Evolutionary conservation across 108 stramenopile species (phyloP), one percentile per base, ranked within the genome.

Genomic region (Cyclotella choctawhatcheeana): DNA sequence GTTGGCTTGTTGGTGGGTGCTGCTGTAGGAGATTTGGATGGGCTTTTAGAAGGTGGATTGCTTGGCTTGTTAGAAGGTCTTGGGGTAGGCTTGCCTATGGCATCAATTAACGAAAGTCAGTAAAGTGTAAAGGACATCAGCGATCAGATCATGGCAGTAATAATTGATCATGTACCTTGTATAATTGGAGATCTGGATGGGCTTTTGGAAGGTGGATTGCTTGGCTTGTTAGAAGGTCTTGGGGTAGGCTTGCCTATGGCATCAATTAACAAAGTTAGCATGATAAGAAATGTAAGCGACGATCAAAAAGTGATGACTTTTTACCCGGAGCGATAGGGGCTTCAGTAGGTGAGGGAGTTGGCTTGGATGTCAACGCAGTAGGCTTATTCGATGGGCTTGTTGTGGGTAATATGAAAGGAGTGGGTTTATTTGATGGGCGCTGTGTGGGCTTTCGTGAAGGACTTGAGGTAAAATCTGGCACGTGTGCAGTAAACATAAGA

Each of bases 401-500:
- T 45, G 44, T 18, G n/a, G n/a, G n/a, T n/a, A n/a, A n/a, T n/a
- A n/a, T n/a, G n/a, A n/a, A n/a, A n/a, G n/a, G n/a, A n/a, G n/a
- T n/a, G n/a, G n/a, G n/a, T n/a, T n/a, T n/a, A n/a, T n/a, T n/a
- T n/a, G n/a, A n/a, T n/a, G n/a, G n/a, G n/a, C n/a, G n/a, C n/a
- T n/a, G n/a, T n/a, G 51, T 52, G 51, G 51, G 51, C 3, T 22
- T 52, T 24, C 27, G 25, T 34, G 56, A 32, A 18, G 56, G 56
- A 0, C 17, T 12, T 25, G 30, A 5, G 56, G 56, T 34, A 32
- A 32, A 13, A 14, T 25, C 56, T 58, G n/a, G n/a, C n/a, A 51
- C 13, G 17, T 21, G 7, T 51, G 56, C 12, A 22, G 8, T 10
- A 22, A 12, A 52, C 24, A 12, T 22, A 22, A 12, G 51, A 17